Conservation (phyloP, 176 grass and related monocot species). For the Paspalum vaginatum region DNA sequence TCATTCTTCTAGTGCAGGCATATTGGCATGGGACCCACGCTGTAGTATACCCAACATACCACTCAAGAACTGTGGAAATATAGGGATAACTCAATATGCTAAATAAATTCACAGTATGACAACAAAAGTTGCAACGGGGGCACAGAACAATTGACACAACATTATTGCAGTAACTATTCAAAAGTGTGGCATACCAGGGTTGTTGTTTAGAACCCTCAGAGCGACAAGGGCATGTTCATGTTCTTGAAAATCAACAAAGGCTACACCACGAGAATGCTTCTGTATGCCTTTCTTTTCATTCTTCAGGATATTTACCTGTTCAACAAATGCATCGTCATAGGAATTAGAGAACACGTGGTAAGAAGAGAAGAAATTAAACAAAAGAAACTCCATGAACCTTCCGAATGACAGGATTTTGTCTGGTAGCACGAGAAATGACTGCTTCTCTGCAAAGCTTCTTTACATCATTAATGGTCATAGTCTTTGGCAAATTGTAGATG, state of each 20-base stretch:
- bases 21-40: neutral
- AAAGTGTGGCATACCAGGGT: conserved; percentile 62
- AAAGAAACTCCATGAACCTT: conserved; percentile 60
- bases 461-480: conserved; percentile 79
- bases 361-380: conserved; percentile 27
- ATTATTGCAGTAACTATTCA: conserved; percentile 14
- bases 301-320: conserved; percentile 86
- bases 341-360: conserved; percentile 13
- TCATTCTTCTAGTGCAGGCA: neutral
- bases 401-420: conserved; percentile 85
- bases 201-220: conserved; percentile 95
- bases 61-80: neutral
- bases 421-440: conserved; percentile 76
- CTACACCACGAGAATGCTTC: conserved; percentile 87
- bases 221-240: conserved; percentile 95
- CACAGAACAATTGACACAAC: neutral
- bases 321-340: conserved; percentile 24
- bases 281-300: conserved; percentile 77
- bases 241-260: conserved; percentile 98
- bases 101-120: conserved; percentile 16
- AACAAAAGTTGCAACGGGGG: neutral
- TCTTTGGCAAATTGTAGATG: conserved; percentile 97
- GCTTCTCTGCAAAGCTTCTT: conserved; percentile 95
- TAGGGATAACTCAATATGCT: conserved; percentile 12
- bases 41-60: neutral